phyloP scores from a whole-genome alignment of 2,329 filamentous ascomycete species.

The Paraphoma sp. region DNA sequence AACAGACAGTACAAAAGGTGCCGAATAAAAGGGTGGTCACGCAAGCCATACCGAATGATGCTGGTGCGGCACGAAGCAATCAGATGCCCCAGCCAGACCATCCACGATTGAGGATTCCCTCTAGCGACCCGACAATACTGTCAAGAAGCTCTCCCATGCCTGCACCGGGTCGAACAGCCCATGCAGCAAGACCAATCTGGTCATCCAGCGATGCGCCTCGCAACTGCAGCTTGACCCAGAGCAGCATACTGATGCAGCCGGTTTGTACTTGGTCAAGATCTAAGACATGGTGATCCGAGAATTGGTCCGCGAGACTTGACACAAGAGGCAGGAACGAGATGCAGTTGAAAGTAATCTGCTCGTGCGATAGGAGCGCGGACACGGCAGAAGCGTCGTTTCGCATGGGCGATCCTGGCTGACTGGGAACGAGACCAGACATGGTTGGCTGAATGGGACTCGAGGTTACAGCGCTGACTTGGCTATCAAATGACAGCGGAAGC shows the following conservation, averaged over 20 bases:
- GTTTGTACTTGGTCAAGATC: conserved; percentile 33
- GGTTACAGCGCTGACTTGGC: neutral
- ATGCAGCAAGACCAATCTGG: conserved; percentile 14
- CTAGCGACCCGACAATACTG: conserved; percentile 33
- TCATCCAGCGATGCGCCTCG: conserved; percentile 25
- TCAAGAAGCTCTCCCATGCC: conserved; percentile 40
- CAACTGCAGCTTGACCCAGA: conserved; percentile 42
- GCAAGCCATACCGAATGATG: no score
- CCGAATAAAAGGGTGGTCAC: no score
- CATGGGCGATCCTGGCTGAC: conserved; percentile 21
- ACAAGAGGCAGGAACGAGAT: conserved; percentile 35
- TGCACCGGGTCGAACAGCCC: conserved; percentile 20
- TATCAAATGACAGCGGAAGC: neutral
- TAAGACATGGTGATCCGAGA: conserved; percentile 18
- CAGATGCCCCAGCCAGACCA: conserved; percentile 42
- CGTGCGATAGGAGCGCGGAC: conserved; percentile 16
- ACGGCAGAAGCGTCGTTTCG: conserved; percentile 11
- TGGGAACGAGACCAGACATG: conserved; percentile 15
- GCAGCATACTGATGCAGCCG: conserved; percentile 37
- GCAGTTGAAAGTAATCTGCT: conserved; percentile 28
- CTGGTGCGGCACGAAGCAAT: neutral
- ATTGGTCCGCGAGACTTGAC: conserved; percentile 18
- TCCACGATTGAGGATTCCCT: conserved; percentile 33
- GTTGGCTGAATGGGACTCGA: conserved; percentile 4
- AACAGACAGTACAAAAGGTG: neutral